phyloP scores from a whole-genome alignment of 176 grass and related monocot genomes.

The maize (Zea mays) region Zm-B73-REFERENCE-NAM-5.0 NC_050100.1:226022501-226023000 shows the following conservation, averaged over 20 bases:
- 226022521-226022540: background rate
- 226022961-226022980: background rate
- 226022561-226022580: background rate
- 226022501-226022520: background rate
- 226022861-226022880: conserved; percentile 76
- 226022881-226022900: conserved; percentile 79
- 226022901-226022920: conserved; percentile 83
- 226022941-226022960: background rate
- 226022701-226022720: conserved; percentile 72
- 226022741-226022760: background rate
- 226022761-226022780: conserved; percentile 17
- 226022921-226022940: conserved; percentile 67
- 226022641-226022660: conserved; percentile 78
- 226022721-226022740: conserved; percentile 62
- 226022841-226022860: conserved; percentile 75
- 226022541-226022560: background rate
- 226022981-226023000: conserved; percentile 3
- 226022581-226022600: background rate
- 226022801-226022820: conserved; percentile 42
- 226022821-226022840: conserved; percentile 77
- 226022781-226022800: background rate
- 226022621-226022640: background rate
- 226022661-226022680: conserved; percentile 80
- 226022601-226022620: background rate
- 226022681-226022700: conserved; percentile 72